These are phyloP conservation scores for Quercus parvula DNA, from an alignment of 306 rosid genomes.

Conservation along the genomic window DNA sequence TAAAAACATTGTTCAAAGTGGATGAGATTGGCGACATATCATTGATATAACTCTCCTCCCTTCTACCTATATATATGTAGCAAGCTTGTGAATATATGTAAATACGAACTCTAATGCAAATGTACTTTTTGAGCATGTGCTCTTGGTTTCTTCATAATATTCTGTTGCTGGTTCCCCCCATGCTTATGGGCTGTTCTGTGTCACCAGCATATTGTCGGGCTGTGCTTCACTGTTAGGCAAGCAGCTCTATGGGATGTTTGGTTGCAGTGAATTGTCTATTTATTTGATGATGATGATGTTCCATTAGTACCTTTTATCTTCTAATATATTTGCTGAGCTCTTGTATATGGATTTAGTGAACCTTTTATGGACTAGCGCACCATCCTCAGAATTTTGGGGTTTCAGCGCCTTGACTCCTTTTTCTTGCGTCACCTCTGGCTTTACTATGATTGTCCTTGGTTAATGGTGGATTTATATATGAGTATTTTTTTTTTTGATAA, in stretches of 20 bases:
- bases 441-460: no score
- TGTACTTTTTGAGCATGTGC: slow-evolving; percentile 14
- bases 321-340: not conserved
- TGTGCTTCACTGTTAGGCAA: not conserved
- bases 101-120: slow-evolving; percentile 7
- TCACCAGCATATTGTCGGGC: not conserved
- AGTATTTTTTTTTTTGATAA: no score
- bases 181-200: not conserved
- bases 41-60: not conserved
- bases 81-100: slow-evolving; percentile 33
- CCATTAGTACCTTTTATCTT: not conserved
- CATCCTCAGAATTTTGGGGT: no score
- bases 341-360: no score
- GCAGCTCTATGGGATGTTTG: not conserved
- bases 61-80: not conserved
- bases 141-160: not conserved
- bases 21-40: not conserved
- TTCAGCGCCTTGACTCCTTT: no score
- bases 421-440: no score
- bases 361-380: no score
- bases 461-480: no score
- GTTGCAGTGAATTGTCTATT: not conserved
- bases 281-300: not conserved
- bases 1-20: slow-evolving; percentile 23
- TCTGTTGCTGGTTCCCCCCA: not conserved